Percentiles rank a stretch among this genome's conserved stretches.
Evolutionary conservation across 2,329 filamentous ascomycete species (phyloP).

Genomic region (Hirsutella rhossiliensis): DNA sequence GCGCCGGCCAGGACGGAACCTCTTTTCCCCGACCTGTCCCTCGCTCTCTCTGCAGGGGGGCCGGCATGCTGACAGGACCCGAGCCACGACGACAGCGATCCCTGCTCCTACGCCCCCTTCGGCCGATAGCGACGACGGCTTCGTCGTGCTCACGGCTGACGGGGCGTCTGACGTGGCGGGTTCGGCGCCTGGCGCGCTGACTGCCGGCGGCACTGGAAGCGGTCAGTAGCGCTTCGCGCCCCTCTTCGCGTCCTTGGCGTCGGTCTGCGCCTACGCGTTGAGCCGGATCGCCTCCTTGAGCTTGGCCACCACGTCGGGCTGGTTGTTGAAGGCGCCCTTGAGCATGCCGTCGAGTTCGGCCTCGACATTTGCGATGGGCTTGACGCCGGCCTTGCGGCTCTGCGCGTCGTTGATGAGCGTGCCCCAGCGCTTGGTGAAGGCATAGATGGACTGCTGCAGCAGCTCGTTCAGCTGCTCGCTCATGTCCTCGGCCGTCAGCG

Average conservation of each 20-base stretch:
- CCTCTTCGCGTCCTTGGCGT: conserved; percentile 24
- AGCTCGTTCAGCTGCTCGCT: conserved; percentile 53
- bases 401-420: conserved; percentile 36
- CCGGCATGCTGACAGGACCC: too few species aligned
- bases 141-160: too few species aligned
- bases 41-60: too few species aligned
- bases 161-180: too few species aligned
- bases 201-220: too few species aligned
- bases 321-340: conserved; percentile 43
- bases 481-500: conserved; percentile 41
- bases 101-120: too few species aligned
- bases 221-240: conserved; percentile 14
- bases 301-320: conserved; percentile 46
- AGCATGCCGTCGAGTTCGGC: conserved; percentile 45
- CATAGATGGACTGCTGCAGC: conserved; percentile 48
- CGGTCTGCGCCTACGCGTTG: conserved; percentile 40
- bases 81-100: too few species aligned
- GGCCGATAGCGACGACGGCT: too few species aligned
- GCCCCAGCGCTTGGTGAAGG: conserved; percentile 50
- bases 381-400: conserved; percentile 33
- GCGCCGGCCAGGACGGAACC: too few species aligned
- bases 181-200: too few species aligned
- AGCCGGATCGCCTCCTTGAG: conserved; percentile 49
- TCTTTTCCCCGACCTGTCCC: too few species aligned
- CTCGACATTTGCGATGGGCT: conserved; percentile 39